These are phyloP conservation scores for Candida odintsovae DNA, from an alignment of 805 yeast genomes.

Conservation along the genomic window DNA sequence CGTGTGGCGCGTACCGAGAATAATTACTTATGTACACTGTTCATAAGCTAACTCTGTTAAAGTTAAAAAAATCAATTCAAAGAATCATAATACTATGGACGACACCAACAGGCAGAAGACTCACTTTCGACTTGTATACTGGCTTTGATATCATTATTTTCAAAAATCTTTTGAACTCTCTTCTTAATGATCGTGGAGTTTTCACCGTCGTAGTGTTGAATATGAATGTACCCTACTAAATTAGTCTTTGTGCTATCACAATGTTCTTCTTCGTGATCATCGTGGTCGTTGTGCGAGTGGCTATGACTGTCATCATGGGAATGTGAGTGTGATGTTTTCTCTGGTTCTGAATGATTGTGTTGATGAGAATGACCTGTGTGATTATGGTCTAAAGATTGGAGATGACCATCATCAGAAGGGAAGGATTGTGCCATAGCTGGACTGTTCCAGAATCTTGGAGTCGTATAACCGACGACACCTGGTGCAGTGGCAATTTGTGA, in stretches of 20 bases:
- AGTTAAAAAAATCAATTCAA: too few relatives aligned
- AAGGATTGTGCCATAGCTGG: slow-evolving; percentile 25
- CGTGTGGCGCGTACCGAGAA: too few relatives aligned
- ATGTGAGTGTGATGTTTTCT: neutral
- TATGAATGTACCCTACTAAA: slow-evolving; percentile 75
- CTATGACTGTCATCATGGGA: slow-evolving; percentile 11
- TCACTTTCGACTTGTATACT: slow-evolving; percentile 67
- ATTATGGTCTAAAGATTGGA: slow-evolving; percentile 14
- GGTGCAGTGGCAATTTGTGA: slow-evolving; percentile 63
- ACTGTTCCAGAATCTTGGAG: slow-evolving; percentile 89
- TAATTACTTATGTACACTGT: too few relatives aligned
- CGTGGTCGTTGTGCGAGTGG: slow-evolving; percentile 8
- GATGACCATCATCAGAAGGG: slow-evolving; percentile 20
- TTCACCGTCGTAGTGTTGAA: slow-evolving; percentile 65
- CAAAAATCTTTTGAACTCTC: slow-evolving; percentile 52
- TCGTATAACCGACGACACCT: slow-evolving; percentile 80
- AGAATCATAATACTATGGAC: slow-evolving; percentile 15
- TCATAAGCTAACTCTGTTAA: too few relatives aligned
- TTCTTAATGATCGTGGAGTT: slow-evolving; percentile 54
- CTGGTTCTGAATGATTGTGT: neutral
- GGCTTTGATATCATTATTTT: slow-evolving; percentile 41
- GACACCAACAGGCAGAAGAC: slow-evolving; percentile 65
- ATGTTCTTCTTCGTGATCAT: slow-evolving; percentile 6
- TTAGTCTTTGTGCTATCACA: slow-evolving; percentile 20
- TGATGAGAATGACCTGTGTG: slow-evolving; percentile 1